Evolutionary conservation across 805 yeast genomes (phyloP), one percentile per base, ranked within the genome.

Genomic region (Sungouiozyma ichnusensis): DNA sequence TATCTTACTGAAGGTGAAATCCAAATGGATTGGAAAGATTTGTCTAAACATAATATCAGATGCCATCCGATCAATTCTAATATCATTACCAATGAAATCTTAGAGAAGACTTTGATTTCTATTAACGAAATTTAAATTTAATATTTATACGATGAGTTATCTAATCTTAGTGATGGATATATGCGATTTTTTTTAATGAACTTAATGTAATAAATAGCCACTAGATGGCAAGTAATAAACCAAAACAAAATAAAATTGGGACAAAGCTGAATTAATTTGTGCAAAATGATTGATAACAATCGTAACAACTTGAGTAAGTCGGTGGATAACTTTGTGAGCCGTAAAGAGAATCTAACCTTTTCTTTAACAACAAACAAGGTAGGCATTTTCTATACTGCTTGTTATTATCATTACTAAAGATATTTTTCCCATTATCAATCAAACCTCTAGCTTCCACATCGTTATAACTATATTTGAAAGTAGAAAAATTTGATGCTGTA

Each of bases 321-420:
- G 29, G 9, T 3, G 73, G 67, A 5, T 53, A 20, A 17, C 47
- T 45, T 18, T 53, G 24, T 16, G 16, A 19, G 19, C 32, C 41
- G 16, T 18, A 38, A 6, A 40, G 40, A 18, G 56, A 53, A n/a
- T 76, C 81, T 42, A 71, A 67, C 33, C 66, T 64, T 44, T 83
- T 58, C 44, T 77, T 77, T 31, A 77, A 48, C 16, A 77, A 55
- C 0, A 80, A 71, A 58, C 86, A 79, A 1, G 74, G 77, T 6
- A 79, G 47, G 50, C 86, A 79, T 6, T 60, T 58, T 3, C 68
- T 53, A 52, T 62, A 77, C 35, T 59, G 50, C 1, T 50, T 38
- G 40, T 61, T 63, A 44, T 74, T 71, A 11, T 57, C 62, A 39
- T 53, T 55, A 0, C 77, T 71, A 29, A 75, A 79, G 19, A 79